These are phyloP conservation scores for Diaporthe batatas DNA, from an alignment of 2,329 filamentous ascomycete species.

Conservation along the genomic window DNA sequence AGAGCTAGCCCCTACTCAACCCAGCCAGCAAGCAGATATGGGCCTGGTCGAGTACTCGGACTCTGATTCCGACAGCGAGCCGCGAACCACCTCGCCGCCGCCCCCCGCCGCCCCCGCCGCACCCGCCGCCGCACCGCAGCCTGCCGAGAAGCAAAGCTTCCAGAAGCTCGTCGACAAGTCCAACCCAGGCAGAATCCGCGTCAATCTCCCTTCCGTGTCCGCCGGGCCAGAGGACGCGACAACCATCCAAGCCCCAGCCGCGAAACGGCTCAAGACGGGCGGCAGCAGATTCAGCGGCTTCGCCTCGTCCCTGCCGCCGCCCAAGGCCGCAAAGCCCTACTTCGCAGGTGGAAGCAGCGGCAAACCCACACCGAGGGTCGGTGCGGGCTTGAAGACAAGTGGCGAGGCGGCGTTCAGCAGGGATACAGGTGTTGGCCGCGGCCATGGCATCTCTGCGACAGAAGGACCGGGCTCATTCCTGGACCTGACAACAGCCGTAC, in stretches of 20 bases:
- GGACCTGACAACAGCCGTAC: constrained; percentile 46
- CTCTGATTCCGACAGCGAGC: constrained; percentile 76
- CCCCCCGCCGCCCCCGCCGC: constrained; percentile 40
- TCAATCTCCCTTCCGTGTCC: constrained; percentile 76
- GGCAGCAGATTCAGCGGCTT: constrained; percentile 82
- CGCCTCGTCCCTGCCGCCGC: constrained; percentile 87
- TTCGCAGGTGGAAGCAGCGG: constrained; percentile 46
- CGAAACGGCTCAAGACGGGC: constrained; percentile 76
- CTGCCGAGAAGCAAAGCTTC: constrained; percentile 71
- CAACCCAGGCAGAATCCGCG: constrained; percentile 85
- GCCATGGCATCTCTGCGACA: constrained; percentile 43
- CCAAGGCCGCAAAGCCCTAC: constrained; percentile 70
- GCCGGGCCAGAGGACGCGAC: constrained; percentile 52
- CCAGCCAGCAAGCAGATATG: constrained; percentile 62
- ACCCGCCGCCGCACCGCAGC: constrained; percentile 39
- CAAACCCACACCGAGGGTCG: constrained; percentile 60
- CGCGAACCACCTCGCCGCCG: constrained; percentile 36
- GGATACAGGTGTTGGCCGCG: constrained; percentile 46
- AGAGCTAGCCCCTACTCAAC: not conserved
- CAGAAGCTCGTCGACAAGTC: constrained; percentile 86
- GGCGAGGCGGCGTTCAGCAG: constrained; percentile 85
- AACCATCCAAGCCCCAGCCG: constrained; percentile 68
- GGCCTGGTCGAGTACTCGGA: constrained; percentile 87
- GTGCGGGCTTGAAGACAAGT: constrained; percentile 85
- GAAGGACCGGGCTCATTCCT: constrained; percentile 45